Conservation (phyloP, 1,284 basidiomycete genomes). For the Ustilago hordei region DNA sequence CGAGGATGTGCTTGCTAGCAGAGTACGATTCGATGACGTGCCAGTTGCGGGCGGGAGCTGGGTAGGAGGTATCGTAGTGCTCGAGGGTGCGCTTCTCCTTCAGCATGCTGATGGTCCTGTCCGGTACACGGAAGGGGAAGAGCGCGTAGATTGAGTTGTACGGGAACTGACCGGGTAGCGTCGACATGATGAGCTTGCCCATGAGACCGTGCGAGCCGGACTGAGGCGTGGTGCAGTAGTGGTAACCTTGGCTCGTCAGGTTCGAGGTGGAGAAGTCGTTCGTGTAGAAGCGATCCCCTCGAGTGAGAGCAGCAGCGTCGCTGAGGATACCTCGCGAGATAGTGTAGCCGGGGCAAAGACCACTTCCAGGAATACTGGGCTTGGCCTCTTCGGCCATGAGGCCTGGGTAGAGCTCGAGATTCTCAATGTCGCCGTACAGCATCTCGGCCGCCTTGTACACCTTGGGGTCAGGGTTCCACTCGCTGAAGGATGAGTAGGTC, state of each 20-base stretch:
- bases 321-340: conserved; percentile 86
- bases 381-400: conserved; percentile 78
- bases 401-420: conserved; percentile 80
- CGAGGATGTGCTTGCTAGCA: conserved; percentile 39
- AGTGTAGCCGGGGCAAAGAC: conserved; percentile 82
- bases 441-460: conserved; percentile 81
- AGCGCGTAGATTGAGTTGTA: conserved; percentile 55
- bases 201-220: conserved; percentile 40
- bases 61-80: conserved; percentile 71
- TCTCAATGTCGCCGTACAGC: conserved; percentile 74
- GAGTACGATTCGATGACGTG: conserved; percentile 44
- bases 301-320: conserved; percentile 86
- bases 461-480: conserved; percentile 83
- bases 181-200: conserved; percentile 52
- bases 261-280: conserved; percentile 83
- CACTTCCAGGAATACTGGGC: conserved; percentile 80
- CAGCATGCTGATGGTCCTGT: conserved; percentile 74
- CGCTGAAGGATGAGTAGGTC: conserved; percentile 72
- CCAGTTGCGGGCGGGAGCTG: conserved; percentile 34
- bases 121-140: conserved; percentile 78
- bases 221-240: conserved; percentile 38
- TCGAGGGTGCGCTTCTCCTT: conserved; percentile 73
- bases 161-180: conserved; percentile 46
- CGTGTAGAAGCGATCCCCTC: conserved; percentile 85
- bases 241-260: conserved; percentile 73